Evolutionary conservation across 1,284 basidiomycete species (phyloP).

Genomic region (Lentinula novae-zelandiae): DNA sequence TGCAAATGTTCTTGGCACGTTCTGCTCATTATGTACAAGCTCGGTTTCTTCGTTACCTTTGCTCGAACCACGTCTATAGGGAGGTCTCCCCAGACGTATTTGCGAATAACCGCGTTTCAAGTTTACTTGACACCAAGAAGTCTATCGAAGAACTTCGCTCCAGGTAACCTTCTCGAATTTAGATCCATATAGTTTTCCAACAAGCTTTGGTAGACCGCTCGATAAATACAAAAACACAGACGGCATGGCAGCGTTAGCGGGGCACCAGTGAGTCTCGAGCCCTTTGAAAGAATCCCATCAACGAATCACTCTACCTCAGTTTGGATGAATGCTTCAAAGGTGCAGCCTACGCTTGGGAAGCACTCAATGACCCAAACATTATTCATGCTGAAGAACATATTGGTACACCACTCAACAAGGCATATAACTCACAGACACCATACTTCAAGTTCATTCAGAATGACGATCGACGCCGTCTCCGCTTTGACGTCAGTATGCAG

Average conservation of each 20-base stretch:
- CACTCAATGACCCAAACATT: constrained; percentile 18
- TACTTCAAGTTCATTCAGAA: constrained; percentile 12
- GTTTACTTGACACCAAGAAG: constrained; percentile 25
- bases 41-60: constrained; percentile 24
- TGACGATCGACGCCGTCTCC: constrained; percentile 7
- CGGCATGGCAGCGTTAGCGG: constrained; percentile 19
- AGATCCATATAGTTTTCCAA: neutral
- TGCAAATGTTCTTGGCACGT: neutral
- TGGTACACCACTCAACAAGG: constrained; percentile 16
- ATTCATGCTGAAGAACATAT: constrained; percentile 14
- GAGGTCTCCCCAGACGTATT: constrained; percentile 28
- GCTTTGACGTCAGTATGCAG: constrained; percentile 14
- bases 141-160: constrained; percentile 16
- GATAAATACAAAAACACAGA: constrained; percentile 20
- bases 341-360: constrained; percentile 21
- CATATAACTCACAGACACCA: constrained; percentile 12
- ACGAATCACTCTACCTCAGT: constrained; percentile 14
- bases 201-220: constrained; percentile 14
- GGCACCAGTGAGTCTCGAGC: constrained; percentile 18
- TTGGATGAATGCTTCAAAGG: constrained; percentile 26
- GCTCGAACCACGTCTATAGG: constrained; percentile 26
- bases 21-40: constrained; percentile 12
- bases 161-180: constrained; percentile 11
- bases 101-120: constrained; percentile 26
- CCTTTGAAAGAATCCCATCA: neutral